A percentile compares a stretch with the other conserved stretches of the same genome.
These are phyloP conservation scores for Cardamine chenopodiifolia DNA, from an alignment of 345 rosid genomes.

Conservation along the genomic window DNA sequence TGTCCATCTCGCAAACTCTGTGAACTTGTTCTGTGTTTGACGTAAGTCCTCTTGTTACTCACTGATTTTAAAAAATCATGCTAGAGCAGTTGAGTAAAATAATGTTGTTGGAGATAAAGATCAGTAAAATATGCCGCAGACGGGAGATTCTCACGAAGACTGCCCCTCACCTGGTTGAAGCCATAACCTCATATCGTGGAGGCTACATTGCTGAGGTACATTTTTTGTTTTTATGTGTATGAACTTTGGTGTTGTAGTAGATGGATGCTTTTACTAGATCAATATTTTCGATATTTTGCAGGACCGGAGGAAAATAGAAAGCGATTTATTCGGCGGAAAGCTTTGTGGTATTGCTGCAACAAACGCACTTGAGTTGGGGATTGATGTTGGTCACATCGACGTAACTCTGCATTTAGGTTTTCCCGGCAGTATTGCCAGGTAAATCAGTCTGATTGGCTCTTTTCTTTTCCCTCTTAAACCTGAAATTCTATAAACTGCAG, in stretches of 20 bases:
- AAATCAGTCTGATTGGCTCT: constrained; percentile 31
- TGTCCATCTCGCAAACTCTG: constrained; percentile 92
- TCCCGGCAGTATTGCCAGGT: constrained; percentile 98
- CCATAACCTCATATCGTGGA: constrained; percentile 83
- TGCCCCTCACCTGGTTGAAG: constrained; percentile 70
- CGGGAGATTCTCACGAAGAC: constrained; percentile 80
- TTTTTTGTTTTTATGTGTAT: not conserved
- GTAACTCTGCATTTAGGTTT: constrained; percentile 95
- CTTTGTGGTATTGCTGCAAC: constrained; percentile 93
- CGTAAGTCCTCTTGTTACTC: constrained; percentile 57
- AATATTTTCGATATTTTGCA: constrained; percentile 40
- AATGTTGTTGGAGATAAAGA: constrained; percentile 8
- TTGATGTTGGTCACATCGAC: constrained; percentile 95
- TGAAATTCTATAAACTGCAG: constrained; percentile 3
- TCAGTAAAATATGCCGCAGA: constrained; percentile 42
- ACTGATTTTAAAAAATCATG: not conserved
- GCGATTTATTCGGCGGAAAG: constrained; percentile 78
- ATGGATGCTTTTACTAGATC: constrained; percentile 12
- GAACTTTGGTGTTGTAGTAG: constrained; percentile 20
- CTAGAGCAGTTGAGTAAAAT: constrained; percentile 5
- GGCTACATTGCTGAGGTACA: constrained; percentile 86
- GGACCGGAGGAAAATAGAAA: constrained; percentile 89
- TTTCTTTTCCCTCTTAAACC: constrained; percentile 7
- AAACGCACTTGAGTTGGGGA: constrained; percentile 95
- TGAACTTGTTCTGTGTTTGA: constrained; percentile 78